Base-by-base conservation (phyloP, 345 rosid genomes). In the Citrus sp. region DNA sequence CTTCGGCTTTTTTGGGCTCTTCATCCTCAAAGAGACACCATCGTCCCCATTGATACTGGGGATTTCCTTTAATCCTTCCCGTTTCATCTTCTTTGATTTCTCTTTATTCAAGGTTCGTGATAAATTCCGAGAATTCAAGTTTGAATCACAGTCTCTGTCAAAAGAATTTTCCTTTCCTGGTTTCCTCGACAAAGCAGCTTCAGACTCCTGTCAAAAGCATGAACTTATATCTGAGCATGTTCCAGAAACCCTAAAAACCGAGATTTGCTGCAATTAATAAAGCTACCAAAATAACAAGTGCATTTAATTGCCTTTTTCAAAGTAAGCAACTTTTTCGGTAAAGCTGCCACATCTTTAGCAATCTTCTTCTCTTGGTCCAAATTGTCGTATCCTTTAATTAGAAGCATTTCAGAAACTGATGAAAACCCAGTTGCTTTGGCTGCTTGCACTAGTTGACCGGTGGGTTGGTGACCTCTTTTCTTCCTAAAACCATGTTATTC, bases 401-500 rank as follows among this genome's bases (percentile, higher is more conserved):
- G 73, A 51, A 94, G 86, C 86, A 92, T 74, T 72, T 94, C 91
- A 3, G 89, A 91, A 78, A 92, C 97, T 6, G 93, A 91, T 46
- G 90, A 85, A 84, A 84, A 91, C 55, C 98, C 98, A 76, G 80
- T 84, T 55, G 81, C 85, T 75, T 91, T 94, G 22, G 97, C 97
- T 27, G 83, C 67, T 75, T 80, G 90, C 32, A 83, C 89, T 42
- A 92, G 79, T 22, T 87, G 87, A 58, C 98, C 97, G 25, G 97
- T 94, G 25, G 97, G 97, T 35, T 63, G 84, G 24, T 86, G 88
- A 34, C 98, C 98, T 67, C 85, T 84, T 81, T 85, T 90, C 82
- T 89, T 92, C 97, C 98, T 94, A 75, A 34, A 73, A 74, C 73
- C 30, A 58, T 25, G 38, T 59, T 74, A 85, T 22, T 38, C 32